These are phyloP conservation scores for Carex kokanica DNA, from an alignment of 176 grass and related monocot species.

Conservation along the genomic window DNA sequence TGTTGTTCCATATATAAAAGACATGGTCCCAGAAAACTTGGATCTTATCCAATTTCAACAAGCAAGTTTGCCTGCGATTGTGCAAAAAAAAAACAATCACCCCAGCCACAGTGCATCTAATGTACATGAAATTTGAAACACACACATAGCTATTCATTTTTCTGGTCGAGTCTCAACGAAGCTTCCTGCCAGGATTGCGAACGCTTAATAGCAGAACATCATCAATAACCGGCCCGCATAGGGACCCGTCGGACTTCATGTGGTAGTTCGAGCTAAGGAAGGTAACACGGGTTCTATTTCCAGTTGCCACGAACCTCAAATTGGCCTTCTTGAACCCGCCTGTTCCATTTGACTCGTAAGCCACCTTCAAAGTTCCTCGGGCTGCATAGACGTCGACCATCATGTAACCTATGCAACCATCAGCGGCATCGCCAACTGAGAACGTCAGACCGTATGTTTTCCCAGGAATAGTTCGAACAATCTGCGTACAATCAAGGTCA, in stretches of 20 bases:
- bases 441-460: conserved; percentile 60
- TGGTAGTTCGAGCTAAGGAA: conserved; percentile 81
- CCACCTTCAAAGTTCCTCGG: conserved; percentile 41
- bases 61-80: not conserved
- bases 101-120: not conserved
- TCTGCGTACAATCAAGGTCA: conserved; percentile 27
- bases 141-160: not conserved
- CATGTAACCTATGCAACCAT: conserved; percentile 60
- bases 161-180: not conserved
- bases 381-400: conserved; percentile 61
- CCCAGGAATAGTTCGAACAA: conserved; percentile 51
- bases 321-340: conserved; percentile 63
- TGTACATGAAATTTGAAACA: not conserved
- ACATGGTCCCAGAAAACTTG: not conserved
- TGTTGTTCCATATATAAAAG: not conserved
- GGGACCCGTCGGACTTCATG: conserved; percentile 65
- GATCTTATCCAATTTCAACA: not conserved
- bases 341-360: conserved; percentile 57
- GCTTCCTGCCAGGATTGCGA: conserved; percentile 20
- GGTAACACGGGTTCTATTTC: conserved; percentile 42
- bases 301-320: conserved; percentile 53
- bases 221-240: conserved; percentile 72
- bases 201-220: conserved; percentile 48
- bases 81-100: not conserved
- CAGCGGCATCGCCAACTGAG: conserved; percentile 54